Conservation (phyloP, 805 yeast species). For the Nakazawaea wyomingensis region DNA sequence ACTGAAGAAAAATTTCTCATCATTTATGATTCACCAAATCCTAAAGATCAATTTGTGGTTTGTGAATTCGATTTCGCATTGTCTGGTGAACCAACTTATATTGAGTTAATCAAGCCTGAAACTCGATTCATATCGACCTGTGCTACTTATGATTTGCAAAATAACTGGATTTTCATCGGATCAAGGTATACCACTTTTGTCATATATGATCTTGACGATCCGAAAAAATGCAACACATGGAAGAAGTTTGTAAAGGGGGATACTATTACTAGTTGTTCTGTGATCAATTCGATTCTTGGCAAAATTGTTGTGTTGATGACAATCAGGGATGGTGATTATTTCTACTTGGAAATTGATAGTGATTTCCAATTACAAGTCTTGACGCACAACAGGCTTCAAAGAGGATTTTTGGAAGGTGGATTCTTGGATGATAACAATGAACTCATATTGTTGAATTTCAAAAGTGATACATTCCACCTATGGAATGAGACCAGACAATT, state of each 20-base stretch:
- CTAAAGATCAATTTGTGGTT: slow-evolving; percentile 46
- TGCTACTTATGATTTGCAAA: slow-evolving; percentile 35
- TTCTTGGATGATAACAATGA: slow-evolving; percentile 37
- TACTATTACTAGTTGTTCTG: slow-evolving; percentile 52
- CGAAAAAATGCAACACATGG: slow-evolving; percentile 23
- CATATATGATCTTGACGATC: slow-evolving; percentile 36
- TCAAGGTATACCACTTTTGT: slow-evolving; percentile 68
- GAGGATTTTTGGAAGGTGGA: slow-evolving; percentile 81
- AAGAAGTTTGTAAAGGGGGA: slow-evolving; percentile 60
- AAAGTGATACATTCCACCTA: slow-evolving; percentile 68
- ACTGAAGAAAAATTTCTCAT: slow-evolving; percentile 27
- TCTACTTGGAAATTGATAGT: slow-evolving; percentile 29
- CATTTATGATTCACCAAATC: slow-evolving; percentile 65
- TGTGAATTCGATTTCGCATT: slow-evolving; percentile 32
- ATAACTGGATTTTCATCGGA: slow-evolving; percentile 51
- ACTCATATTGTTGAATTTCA: slow-evolving; percentile 72
- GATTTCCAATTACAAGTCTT: slow-evolving; percentile 24
- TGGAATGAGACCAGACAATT: slow-evolving; percentile 77
- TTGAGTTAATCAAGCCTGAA: slow-evolving; percentile 21
- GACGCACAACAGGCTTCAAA: slow-evolving; percentile 59
- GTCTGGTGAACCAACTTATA: not conserved
- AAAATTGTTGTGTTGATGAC: slow-evolving; percentile 38
- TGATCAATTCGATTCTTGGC: slow-evolving; percentile 25
- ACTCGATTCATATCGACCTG: slow-evolving; percentile 53
- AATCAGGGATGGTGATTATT: slow-evolving; percentile 63